phyloP scores from a whole-genome alignment of 2,329 filamentous ascomycete species.

The Hypoxylon sp. region DNA sequence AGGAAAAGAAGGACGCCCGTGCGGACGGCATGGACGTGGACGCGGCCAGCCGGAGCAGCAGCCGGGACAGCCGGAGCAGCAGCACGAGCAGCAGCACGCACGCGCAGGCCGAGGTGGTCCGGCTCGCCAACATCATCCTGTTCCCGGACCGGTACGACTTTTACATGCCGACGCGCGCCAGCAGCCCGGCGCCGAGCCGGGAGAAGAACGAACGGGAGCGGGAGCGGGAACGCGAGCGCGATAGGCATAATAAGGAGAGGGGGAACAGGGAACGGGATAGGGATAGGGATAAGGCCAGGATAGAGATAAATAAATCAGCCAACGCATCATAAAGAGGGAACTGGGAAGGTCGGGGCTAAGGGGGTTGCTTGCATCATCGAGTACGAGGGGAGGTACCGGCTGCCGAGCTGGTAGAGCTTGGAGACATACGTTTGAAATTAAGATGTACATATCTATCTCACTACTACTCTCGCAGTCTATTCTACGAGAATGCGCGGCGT shows the following conservation, averaged over 20 bases:
- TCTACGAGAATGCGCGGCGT: conserved; percentile 10
- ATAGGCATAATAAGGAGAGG: conserved; percentile 25
- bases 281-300: conserved; percentile 15
- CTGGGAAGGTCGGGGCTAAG: background rate
- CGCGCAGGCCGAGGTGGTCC: conserved; percentile 64
- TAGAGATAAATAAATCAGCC: conserved; percentile 29
- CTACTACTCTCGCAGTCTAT: conserved; percentile 12
- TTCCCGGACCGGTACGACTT: conserved; percentile 66
- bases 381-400: background rate
- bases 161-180: conserved; percentile 57
- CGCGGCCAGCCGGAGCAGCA: conserved; percentile 39
- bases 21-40: conserved; percentile 37
- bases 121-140: conserved; percentile 67
- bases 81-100: conserved; percentile 47
- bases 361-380: conserved; percentile 6
- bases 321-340: conserved; percentile 10
- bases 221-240: conserved; percentile 30
- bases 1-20: conserved; percentile 37
- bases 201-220: conserved; percentile 31
- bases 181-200: conserved; percentile 43
- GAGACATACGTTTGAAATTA: background rate
- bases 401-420: background rate
- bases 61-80: conserved; percentile 39
- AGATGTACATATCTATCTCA: background rate
- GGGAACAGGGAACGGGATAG: conserved; percentile 17